Base-by-base conservation (phyloP, 768 basidiomycete genomes). In the Astraeus odoratus region DNA sequence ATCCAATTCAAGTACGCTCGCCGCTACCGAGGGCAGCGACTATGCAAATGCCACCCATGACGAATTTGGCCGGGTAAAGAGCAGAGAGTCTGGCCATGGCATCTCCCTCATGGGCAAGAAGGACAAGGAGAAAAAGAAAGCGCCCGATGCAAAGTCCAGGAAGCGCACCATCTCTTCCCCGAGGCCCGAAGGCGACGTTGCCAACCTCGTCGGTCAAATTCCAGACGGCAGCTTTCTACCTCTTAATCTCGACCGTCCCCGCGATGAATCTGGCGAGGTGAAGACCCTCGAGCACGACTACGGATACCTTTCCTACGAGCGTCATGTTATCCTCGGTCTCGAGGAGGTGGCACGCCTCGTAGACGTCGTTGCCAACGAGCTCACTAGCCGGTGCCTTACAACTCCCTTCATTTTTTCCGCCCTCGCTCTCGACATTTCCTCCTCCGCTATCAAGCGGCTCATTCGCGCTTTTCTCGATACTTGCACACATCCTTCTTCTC, bases 371-470 rank as follows among this genome's bases (percentile, higher is more conserved):
- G 74, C 78, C 38, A 72, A 77, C 43, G 86, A 88, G 65, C 77
- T 92, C 44, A 74, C 74, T 51, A 72, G 77, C 44, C 74, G 86
- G 55, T 86, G 82, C 55, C 74, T 96, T 49, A 83, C 84, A 18
- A 91, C 89, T 3, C 93, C 94, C 18, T 84, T 96, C 67, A 81
- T 97, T 50, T 95, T 97, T 70, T 89, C 88, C 29, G 80, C 78
- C 23, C 78, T 85, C 53, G 92, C 92, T 13, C 79, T 97, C 49
- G 93, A 96, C 56, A 73, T 94, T 33, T 85, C 80, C 34, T 69
- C 81, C 5, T 68, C 80, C n/a, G 77, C 81, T 26, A 80, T 91
- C 55, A 82, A 77, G 55, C 71, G 83, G 40, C 76, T 97, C 43
- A 82, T 95, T 49, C 73, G 78, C n/a, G 68, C 82, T 6, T 97